These are phyloP conservation scores for Selaginella tamariscina DNA, from an alignment of 75 land plant species.

Conservation along the genomic window DNA sequence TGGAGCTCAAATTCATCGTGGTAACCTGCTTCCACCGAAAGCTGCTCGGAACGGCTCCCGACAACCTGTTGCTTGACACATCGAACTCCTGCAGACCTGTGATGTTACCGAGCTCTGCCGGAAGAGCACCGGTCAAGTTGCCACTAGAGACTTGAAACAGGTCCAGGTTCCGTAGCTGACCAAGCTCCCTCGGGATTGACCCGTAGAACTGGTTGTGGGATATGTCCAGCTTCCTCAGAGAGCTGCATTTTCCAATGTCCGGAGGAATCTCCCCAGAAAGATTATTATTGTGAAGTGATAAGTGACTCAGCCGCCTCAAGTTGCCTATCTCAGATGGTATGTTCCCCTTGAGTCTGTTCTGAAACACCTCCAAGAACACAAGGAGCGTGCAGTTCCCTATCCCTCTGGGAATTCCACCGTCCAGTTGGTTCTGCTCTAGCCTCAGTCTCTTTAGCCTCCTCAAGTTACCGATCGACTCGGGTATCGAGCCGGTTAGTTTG, in stretches of 20 bases:
- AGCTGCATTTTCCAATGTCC: background rate
- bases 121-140: slow-evolving; percentile 42
- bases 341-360: slow-evolving; percentile 5
- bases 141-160: slow-evolving; percentile 28
- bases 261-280: background rate
- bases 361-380: background rate
- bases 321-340: slow-evolving; percentile 6
- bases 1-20: background rate
- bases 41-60: slow-evolving; percentile 18
- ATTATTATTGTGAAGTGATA: background rate
- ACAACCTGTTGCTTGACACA: slow-evolving; percentile 26
- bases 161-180: slow-evolving; percentile 20
- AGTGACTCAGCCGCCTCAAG: background rate
- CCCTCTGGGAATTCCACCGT: background rate
- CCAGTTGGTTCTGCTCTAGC: background rate
- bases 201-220: slow-evolving; percentile 36
- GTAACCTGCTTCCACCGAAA: background rate
- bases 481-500: background rate
- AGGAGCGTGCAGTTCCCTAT: background rate
- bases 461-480: background rate
- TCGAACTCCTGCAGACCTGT: slow-evolving; percentile 17
- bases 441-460: background rate
- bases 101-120: slow-evolving; percentile 36
- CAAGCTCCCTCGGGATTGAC: slow-evolving; percentile 32
- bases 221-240: slow-evolving; percentile 15